Evolutionary conservation across 768 basidiomycete species (phyloP).

Genomic region (Pleurotus ostreatus): DNA sequence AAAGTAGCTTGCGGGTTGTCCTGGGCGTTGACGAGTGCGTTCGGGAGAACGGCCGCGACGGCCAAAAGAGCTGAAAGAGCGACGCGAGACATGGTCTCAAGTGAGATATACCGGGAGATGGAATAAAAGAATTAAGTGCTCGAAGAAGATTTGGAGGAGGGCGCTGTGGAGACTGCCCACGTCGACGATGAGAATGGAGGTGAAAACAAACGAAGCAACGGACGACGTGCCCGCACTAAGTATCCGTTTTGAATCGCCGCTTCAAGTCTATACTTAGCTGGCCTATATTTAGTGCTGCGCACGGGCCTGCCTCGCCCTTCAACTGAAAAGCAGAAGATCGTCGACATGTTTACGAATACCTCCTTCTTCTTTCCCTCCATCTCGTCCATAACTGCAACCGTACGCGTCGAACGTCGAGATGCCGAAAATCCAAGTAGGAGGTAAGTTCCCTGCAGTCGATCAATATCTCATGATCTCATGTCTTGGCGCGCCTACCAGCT

Average conservation of each 20-base stretch:
- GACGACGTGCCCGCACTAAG: too few species aligned
- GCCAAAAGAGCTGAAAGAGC: slow-evolving; percentile 34
- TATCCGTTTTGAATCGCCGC: too few species aligned
- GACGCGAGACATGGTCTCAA: slow-evolving; percentile 38
- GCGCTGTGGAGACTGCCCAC: too few species aligned
- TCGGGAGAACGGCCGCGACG: slow-evolving; percentile 16
- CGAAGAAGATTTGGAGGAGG: too few species aligned
- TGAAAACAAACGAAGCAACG: too few species aligned
- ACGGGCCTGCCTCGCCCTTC: too few species aligned
- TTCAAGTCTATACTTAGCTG: too few species aligned
- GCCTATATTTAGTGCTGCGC: too few species aligned
- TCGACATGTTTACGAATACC: neutral
- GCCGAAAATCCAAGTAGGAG: neutral
- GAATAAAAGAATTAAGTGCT: too few species aligned
- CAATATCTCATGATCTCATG: neutral
- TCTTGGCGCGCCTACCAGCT: slow-evolving; percentile 1
- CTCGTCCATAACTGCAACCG: neutral
- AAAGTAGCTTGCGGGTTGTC: slow-evolving; percentile 25
- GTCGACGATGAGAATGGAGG: too few species aligned
- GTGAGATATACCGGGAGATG: neutral
- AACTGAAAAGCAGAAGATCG: too few species aligned
- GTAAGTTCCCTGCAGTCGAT: neutral
- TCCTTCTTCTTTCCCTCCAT: neutral
- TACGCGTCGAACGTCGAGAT: neutral
- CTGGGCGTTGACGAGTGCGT: slow-evolving; percentile 26